Evolutionary conservation across 2,329 filamentous ascomycete species (phyloP).

Genomic region (Raffaelea deltoideospora): DNA sequence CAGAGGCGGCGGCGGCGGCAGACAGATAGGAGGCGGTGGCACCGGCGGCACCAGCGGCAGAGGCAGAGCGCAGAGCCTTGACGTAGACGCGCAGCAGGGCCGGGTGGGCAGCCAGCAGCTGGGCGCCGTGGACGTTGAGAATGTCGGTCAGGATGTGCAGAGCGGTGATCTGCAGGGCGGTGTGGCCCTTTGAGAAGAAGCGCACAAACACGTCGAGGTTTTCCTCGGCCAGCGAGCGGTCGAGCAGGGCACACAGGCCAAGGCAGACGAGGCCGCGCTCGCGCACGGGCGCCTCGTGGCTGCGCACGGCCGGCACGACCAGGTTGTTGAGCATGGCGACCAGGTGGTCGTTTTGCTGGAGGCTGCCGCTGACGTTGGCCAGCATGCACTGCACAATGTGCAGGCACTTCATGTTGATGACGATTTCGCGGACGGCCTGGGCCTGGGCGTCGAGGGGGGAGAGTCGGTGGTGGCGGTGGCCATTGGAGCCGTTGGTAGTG

Average conservation of each 20-base stretch:
- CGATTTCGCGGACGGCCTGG: slow-evolving; percentile 77
- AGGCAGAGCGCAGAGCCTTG: slow-evolving; percentile 61
- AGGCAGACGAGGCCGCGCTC: slow-evolving; percentile 82
- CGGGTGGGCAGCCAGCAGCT: slow-evolving; percentile 54
- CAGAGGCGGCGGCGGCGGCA: slow-evolving; percentile 47
- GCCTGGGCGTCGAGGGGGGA: slow-evolving; percentile 51
- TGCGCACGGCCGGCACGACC: slow-evolving; percentile 86
- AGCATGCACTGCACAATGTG: slow-evolving; percentile 97
- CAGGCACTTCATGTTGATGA: slow-evolving; percentile 96
- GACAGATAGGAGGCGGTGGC: slow-evolving; percentile 69
- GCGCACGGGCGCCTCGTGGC: slow-evolving; percentile 80
- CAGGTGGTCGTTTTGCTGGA: slow-evolving; percentile 82
- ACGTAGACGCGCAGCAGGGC: slow-evolving; percentile 74
- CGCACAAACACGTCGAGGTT: slow-evolving; percentile 90
- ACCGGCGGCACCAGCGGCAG: slow-evolving; percentile 50
- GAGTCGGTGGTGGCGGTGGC: no score
- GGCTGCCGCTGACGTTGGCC: slow-evolving; percentile 73
- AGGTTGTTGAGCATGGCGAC: slow-evolving; percentile 97
- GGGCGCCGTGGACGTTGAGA: slow-evolving; percentile 70
- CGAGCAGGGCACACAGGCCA: slow-evolving; percentile 79
- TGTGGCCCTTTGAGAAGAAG: slow-evolving; percentile 87
- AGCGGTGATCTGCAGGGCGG: slow-evolving; percentile 75
- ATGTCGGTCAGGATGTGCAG: slow-evolving; percentile 90
- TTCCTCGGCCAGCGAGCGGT: slow-evolving; percentile 80
- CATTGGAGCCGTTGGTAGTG: slow-evolving; percentile 11